Evolutionary conservation across 768 basidiomycete species (phyloP).

Genomic region (Tephrocybe sp.): DNA sequence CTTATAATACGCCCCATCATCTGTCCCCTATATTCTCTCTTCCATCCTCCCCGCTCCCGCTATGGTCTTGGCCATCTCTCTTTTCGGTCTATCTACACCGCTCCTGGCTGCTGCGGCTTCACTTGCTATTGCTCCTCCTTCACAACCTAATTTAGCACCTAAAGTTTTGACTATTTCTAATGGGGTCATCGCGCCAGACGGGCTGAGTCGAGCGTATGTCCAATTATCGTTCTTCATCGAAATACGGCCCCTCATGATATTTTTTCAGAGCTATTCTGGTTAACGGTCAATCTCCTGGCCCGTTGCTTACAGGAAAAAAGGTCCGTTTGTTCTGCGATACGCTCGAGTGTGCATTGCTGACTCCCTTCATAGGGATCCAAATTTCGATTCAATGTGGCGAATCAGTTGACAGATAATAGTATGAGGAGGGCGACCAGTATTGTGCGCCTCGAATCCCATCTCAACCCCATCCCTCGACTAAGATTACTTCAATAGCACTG

Average conservation of each 20-base stretch:
- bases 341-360: not conserved
- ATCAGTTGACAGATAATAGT: slow-evolving; percentile 34
- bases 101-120: slow-evolving; percentile 7
- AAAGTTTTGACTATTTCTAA: slow-evolving; percentile 20
- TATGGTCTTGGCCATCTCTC: slow-evolving; percentile 3
- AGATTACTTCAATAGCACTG: slow-evolving; percentile 23
- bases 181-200: slow-evolving; percentile 23
- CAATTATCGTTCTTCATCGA: not conserved
- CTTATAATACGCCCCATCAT: not conserved
- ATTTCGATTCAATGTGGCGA: slow-evolving; percentile 40
- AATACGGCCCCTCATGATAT: not conserved
- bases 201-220: slow-evolving; percentile 19
- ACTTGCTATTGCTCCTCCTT: slow-evolving; percentile 9
- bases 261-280: slow-evolving; percentile 23
- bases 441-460: slow-evolving; percentile 22
- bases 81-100: slow-evolving; percentile 2
- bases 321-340: slow-evolving; percentile 10
- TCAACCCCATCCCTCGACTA: not conserved
- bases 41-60: not conserved
- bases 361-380: slow-evolving; percentile 28
- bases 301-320: slow-evolving; percentile 35
- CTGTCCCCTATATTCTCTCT: not conserved
- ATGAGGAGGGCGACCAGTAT: slow-evolving; percentile 41
- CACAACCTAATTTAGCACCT: slow-evolving; percentile 13
- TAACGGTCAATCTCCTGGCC: slow-evolving; percentile 31